Evolutionary conservation across 2,329 filamentous ascomycete species (phyloP).

Genomic region (Anthostomella pinea): DNA sequence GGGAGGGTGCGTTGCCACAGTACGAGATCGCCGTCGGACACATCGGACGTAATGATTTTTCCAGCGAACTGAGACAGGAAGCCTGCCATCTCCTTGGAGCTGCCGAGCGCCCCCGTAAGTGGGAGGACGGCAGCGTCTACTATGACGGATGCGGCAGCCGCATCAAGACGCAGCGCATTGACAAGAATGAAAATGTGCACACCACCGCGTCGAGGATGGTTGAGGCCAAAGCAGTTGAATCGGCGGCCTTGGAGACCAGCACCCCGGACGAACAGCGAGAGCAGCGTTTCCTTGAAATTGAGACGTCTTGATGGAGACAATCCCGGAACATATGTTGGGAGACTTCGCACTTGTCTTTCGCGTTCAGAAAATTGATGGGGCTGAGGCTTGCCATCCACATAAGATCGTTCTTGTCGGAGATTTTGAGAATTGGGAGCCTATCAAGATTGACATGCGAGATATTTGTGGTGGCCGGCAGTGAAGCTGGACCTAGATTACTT

Average conservation of each 20-base stretch:
- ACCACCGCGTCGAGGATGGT: constrained; percentile 33
- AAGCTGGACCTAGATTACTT: constrained; percentile 21
- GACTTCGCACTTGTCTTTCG: too few species aligned
- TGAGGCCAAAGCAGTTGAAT: constrained; percentile 43
- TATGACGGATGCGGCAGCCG: constrained; percentile 39
- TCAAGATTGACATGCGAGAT: constrained; percentile 43
- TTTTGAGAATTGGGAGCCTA: constrained; percentile 42
- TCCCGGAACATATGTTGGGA: too few species aligned
- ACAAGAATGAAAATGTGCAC: constrained; percentile 34
- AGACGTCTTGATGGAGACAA: too few species aligned
- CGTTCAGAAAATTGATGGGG: too few species aligned
- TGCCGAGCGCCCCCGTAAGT: constrained; percentile 36
- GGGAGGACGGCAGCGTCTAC: constrained; percentile 48
- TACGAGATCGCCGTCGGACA: constrained; percentile 56
- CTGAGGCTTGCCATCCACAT: too few species aligned
- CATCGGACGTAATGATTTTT: constrained; percentile 35
- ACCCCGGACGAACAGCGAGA: constrained; percentile 43
- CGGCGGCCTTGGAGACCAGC: constrained; percentile 45
- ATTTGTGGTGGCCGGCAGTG: constrained; percentile 37
- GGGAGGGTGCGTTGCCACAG: constrained; percentile 47
- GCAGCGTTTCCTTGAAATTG: too few species aligned
- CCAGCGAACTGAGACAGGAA: constrained; percentile 38
- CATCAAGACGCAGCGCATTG: constrained; percentile 44
- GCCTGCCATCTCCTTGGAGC: constrained; percentile 31
- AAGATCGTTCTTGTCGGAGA: too few species aligned